Percentiles rank a stretch among this genome's conserved stretches.
These are phyloP conservation scores for Bassia scoparia DNA, from an alignment of 148 eudicot genomes.

Conservation along the genomic window DNA sequence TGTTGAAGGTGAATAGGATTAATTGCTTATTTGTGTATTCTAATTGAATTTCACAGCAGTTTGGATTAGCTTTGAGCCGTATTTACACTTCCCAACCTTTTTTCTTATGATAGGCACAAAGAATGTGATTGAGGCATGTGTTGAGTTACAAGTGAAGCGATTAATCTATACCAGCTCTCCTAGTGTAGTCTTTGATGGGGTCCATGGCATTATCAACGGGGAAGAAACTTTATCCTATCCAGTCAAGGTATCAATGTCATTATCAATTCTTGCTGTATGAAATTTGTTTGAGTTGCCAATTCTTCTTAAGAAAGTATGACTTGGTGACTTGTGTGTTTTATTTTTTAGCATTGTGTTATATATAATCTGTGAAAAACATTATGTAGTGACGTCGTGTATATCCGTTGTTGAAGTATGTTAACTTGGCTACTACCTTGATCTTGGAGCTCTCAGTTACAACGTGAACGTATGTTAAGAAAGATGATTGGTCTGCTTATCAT, in stretches of 20 bases:
- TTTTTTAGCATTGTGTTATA: too few species aligned
- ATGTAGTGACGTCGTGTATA: too few species aligned
- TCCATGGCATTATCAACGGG: slow-evolving; percentile 69
- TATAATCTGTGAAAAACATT: too few species aligned
- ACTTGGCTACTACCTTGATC: background rate
- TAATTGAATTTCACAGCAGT: too few species aligned
- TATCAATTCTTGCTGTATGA: background rate
- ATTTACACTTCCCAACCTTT: background rate
- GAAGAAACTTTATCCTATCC: slow-evolving; percentile 90
- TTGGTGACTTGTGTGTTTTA: too few species aligned
- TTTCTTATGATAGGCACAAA: slow-evolving; percentile 50
- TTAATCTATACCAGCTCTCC: slow-evolving; percentile 94
- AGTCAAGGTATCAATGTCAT: slow-evolving; percentile 47
- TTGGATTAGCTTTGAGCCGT: too few species aligned
- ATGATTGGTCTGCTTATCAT: background rate
- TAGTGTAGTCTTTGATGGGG: slow-evolving; percentile 93
- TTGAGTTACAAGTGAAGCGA: slow-evolving; percentile 73
- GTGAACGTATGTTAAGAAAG: background rate
- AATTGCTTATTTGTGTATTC: too few species aligned
- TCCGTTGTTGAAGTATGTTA: background rate
- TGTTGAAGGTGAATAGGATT: slow-evolving; percentile 56
- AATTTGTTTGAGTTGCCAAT: background rate
- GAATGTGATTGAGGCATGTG: slow-evolving; percentile 84
- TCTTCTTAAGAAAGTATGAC: too few species aligned
- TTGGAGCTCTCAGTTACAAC: background rate